Evolutionary conservation across 768 basidiomycete genomes (phyloP), one percentile per base, ranked within the genome.

Genomic region (Crassisporium funariophilum): DNA sequence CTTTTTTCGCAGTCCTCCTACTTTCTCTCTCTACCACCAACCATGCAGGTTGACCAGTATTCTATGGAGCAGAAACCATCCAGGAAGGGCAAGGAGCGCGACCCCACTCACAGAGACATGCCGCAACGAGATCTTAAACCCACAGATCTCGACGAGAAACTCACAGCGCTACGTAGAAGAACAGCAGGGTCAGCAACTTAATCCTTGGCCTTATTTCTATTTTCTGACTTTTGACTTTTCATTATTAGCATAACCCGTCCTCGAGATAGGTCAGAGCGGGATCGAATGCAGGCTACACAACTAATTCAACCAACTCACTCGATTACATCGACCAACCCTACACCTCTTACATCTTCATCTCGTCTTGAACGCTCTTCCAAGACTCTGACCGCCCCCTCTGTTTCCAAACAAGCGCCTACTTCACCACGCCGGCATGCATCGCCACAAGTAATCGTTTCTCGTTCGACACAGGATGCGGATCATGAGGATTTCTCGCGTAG

Each of bases 401-500:
- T 60, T 16, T 55, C 66, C 34, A 57, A 63, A 45, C 46, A 53
- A 22, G 47, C 63, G 24, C 57, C 57, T 2, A 49, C 68, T 4
- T 69, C 74, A 4, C 62, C 72, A 5, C 72, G 67, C 40, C 60
- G 63, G 38, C 68, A 70, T 57, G 51, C 46, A 59, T 47, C 68
- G 34, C 60, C 71, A 35, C 65, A 69, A 40, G 55, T 66, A 52
- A 37, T 68, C 45, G 60, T 70, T 17, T 68, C 71, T 41, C 68
- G 66, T 40, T 65, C 62, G 23, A 44, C 57, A 45, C 60, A 54
- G 22, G 83, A 86, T 41, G 74, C 84, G 5, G 85, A 88, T 63
- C 74, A 79, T 35, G 85, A 83, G 53, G 86, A 88, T 42, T 90
- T 90, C 60, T 83, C 81, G 35, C 82, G 88, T 17, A 70, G 76